These are phyloP conservation scores for Coemansia aciculifera DNA, from an alignment of 192 early-diverging fungal species.

Conservation along the genomic window DNA sequence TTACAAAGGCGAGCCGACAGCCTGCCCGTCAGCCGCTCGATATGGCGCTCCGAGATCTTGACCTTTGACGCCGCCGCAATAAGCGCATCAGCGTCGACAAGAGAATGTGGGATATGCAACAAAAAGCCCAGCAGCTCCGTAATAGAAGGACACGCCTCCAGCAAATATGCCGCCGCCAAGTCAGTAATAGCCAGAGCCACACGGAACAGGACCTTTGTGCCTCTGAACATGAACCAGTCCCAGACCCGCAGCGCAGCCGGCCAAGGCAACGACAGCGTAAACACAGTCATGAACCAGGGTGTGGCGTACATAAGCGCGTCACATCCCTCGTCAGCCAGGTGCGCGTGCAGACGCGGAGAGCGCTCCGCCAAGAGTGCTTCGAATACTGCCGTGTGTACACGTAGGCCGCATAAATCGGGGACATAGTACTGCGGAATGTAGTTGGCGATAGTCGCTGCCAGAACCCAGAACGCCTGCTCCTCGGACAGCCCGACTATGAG, in stretches of 20 bases:
- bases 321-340: conserved; percentile 74
- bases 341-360: conserved; percentile 63
- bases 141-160: conserved; percentile 73
- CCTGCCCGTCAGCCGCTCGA: conserved; percentile 42
- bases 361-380: conserved; percentile 72
- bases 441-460: conserved; percentile 72
- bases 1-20: neutral
- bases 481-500: conserved; percentile 78
- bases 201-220: conserved; percentile 81
- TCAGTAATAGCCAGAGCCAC: conserved; percentile 77
- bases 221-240: conserved; percentile 85
- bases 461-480: conserved; percentile 89
- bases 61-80: conserved; percentile 71
- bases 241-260: conserved; percentile 81
- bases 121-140: conserved; percentile 76
- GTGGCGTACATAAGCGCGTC: conserved; percentile 88
- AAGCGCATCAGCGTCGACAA: conserved; percentile 58
- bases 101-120: conserved; percentile 70
- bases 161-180: conserved; percentile 61
- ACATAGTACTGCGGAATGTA: conserved; percentile 82
- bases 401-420: conserved; percentile 68
- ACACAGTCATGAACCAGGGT: conserved; percentile 93
- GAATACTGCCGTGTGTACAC: conserved; percentile 82
- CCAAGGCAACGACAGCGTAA: conserved; percentile 88
- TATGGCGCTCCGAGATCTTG: conserved; percentile 61